Evolutionary conservation across 2,329 filamentous ascomycete genomes (phyloP).

Genomic region (Fusarium phyllophilum): DNA sequence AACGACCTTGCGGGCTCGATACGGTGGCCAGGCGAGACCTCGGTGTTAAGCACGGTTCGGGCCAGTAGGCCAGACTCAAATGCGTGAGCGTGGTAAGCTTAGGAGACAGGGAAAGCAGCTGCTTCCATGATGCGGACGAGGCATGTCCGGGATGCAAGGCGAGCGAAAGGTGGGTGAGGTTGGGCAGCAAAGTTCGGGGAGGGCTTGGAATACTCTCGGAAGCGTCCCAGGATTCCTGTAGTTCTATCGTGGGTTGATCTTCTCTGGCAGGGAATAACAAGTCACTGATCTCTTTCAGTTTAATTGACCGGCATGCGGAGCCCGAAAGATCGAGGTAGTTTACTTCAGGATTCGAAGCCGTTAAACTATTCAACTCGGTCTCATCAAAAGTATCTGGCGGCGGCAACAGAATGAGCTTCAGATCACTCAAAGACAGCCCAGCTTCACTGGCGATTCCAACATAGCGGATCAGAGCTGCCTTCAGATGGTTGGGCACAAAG

Average conservation of each 20-base stretch:
- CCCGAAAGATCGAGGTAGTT: slow-evolving; percentile 64
- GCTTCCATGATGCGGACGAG: slow-evolving; percentile 64
- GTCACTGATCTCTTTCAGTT: slow-evolving; percentile 62
- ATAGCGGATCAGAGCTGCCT: slow-evolving; percentile 62
- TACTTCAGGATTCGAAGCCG: slow-evolving; percentile 50
- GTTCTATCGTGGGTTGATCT: slow-evolving; percentile 36
- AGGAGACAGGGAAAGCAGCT: slow-evolving; percentile 63
- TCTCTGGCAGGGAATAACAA: slow-evolving; percentile 58
- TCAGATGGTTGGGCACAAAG: slow-evolving; percentile 63
- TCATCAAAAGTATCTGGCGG: slow-evolving; percentile 43
- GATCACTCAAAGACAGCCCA: slow-evolving; percentile 61
- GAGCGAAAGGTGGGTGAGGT: slow-evolving; percentile 70
- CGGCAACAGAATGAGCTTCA: slow-evolving; percentile 58
- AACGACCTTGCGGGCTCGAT: slow-evolving; percentile 54
- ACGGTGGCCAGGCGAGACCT: slow-evolving; percentile 62
- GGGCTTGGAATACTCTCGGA: slow-evolving; percentile 47
- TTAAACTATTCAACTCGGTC: slow-evolving; percentile 42
- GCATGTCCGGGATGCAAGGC: slow-evolving; percentile 54
- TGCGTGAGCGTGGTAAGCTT: slow-evolving; percentile 67
- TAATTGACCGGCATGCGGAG: slow-evolving; percentile 61
- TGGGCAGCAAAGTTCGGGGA: slow-evolving; percentile 59
- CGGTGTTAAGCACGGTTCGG: slow-evolving; percentile 66
- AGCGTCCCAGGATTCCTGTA: slow-evolving; percentile 66
- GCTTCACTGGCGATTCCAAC: slow-evolving; percentile 57
- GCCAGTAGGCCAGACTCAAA: slow-evolving; percentile 71